Evolutionary conservation across 176 grass and related monocot genomes (phyloP).

Genomic region (Aechmea fasciata): DNA sequence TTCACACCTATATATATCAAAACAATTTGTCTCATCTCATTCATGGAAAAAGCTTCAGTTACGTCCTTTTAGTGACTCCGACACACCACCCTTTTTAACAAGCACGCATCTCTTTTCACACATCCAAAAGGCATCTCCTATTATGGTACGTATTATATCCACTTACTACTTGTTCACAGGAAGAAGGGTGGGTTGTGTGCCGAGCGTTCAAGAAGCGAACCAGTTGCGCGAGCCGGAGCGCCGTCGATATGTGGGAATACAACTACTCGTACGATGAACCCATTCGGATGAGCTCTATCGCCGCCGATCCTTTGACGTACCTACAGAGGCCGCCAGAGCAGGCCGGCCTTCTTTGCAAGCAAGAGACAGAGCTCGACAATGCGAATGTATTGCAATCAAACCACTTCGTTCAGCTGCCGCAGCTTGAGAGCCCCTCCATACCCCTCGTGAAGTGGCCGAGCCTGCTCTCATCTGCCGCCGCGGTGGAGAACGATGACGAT

Average conservation of each 20-base stretch:
- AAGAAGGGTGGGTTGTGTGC: conserved; percentile 98
- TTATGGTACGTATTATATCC: background rate
- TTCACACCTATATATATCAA: background rate
- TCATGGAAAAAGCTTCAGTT: background rate
- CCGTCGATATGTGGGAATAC: conserved; percentile 44
- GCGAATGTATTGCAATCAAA: conserved; percentile 25
- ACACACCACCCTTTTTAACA: background rate
- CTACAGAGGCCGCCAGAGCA: conserved; percentile 16
- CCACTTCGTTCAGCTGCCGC: conserved; percentile 35
- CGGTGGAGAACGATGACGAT: background rate
- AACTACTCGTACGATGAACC: conserved; percentile 38
- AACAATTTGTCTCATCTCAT: background rate
- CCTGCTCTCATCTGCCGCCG: background rate
- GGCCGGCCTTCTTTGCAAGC: conserved; percentile 26
- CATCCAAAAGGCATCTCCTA: background rate
- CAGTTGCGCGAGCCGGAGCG: conserved; percentile 37
- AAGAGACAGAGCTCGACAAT: conserved; percentile 34
- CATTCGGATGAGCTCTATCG: conserved; percentile 17
- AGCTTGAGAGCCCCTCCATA: conserved; percentile 29
- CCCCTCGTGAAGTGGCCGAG: conserved; percentile 5
- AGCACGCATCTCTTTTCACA: background rate
- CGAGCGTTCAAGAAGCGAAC: conserved; percentile 94
- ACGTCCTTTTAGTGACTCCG: background rate
- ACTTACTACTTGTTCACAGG: conserved; percentile 26
- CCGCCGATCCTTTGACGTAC: conserved; percentile 16